Evolutionary conservation across 768 basidiomycete genomes (phyloP).

Genomic region (Termitomyces sp.): DNA sequence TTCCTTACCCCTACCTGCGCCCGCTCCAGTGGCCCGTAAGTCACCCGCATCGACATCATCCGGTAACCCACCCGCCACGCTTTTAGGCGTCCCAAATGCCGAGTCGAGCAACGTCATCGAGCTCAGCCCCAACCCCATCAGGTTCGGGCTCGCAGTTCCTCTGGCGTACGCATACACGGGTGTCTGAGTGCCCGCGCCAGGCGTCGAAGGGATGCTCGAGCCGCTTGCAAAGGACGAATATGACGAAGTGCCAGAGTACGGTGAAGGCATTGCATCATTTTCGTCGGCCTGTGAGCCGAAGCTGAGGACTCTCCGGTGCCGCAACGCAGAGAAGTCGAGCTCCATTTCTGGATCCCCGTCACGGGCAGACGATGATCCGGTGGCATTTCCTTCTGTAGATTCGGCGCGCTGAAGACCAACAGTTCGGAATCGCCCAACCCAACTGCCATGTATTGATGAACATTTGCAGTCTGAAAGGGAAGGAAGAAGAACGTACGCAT

Average conservation of each 20-base stretch:
- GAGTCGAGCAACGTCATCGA: constrained; percentile 13
- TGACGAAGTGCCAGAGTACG: constrained; percentile 22
- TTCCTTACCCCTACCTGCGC: constrained; percentile 11
- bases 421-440: constrained; percentile 1
- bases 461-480: neutral
- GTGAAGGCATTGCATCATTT: constrained; percentile 18
- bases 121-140: constrained; percentile 23
- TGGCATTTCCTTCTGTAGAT: neutral
- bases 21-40: constrained; percentile 1
- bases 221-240: constrained; percentile 20
- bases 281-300: constrained; percentile 15
- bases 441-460: neutral
- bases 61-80: constrained; percentile 13
- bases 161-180: constrained; percentile 10
- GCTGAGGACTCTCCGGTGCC: constrained; percentile 12
- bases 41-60: constrained; percentile 13
- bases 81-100: constrained; percentile 21
- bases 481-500: constrained; percentile 48
- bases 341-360: constrained; percentile 4
- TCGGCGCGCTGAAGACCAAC: neutral
- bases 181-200: constrained; percentile 20
- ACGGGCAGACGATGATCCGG: neutral
- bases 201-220: constrained; percentile 30
- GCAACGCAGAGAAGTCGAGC: constrained; percentile 4
- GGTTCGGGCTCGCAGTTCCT: constrained; percentile 17